Evolutionary conservation across 345 rosid species (phyloP), one percentile per base, ranked within the genome.

Genomic region (Hevea brasiliensis): DNA sequence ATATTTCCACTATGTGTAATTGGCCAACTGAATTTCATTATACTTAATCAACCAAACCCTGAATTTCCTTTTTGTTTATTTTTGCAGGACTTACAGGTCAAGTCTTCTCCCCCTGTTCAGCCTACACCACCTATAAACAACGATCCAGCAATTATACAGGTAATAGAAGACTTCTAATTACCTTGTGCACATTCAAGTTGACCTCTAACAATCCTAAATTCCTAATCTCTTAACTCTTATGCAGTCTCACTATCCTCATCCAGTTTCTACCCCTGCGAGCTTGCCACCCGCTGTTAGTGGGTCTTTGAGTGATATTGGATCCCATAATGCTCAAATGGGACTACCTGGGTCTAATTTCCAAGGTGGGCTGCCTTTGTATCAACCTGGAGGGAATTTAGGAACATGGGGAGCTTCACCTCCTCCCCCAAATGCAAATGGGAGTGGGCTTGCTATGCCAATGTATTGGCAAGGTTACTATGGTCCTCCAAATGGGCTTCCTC

Each of bases 171-270:
- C 27, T 65, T 62, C 44, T 56, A 29, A 50, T 59, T 13, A 4
- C 59, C 15, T 71, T 26, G 35, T 71, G 63, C 26, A n/a, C 77
- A n/a, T 67, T 24, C 50, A 54, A 74, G 42, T 41, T 45, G 55
- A 54, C 68, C 26, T 37, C 40, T 12, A 37, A 32, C 56, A 11
- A 32, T 32, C 37, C 37, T 32, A 32, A 32, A 32, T 48, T n/a
- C n/a, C n/a, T n/a, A n/a, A 44, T 42, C 63, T 72, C 15, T 35
- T 41, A 23, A 67, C 23, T 60, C 65, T 67, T 81, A 71, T 76
- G 87, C 92, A 94, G 97, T 90, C 98, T 81, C 98, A 92, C 85
- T 92, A 86, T 79, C 90, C 95, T 72, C 84, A 67, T 37, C 87
- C 90, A 32, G 85, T 83, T 41, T 68, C 94, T 20, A 74, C 93